Conservation (phyloP, 257 asterid genomes). For the Cruciata laevipes region DNA sequence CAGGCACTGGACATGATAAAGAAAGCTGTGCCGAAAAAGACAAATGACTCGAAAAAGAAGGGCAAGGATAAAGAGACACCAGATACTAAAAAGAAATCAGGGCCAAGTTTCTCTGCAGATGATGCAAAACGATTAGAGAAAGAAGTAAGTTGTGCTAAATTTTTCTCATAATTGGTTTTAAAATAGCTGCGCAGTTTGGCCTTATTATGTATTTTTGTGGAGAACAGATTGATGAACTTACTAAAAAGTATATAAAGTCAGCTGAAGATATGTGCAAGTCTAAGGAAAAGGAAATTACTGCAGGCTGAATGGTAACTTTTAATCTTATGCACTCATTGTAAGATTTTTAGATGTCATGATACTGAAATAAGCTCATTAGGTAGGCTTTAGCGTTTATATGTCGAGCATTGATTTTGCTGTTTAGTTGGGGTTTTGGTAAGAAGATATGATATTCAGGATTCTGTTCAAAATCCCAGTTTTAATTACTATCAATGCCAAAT, state of each 20-base stretch:
- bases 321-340: neutral
- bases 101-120: conserved; percentile 62
- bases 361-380: neutral
- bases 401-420: neutral
- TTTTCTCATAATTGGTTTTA: neutral
- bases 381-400: neutral
- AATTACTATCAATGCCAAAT: too few relatives aligned
- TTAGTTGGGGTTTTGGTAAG: neutral
- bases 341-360: neutral
- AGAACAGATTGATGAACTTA: conserved; percentile 74
- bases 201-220: conserved; percentile 3
- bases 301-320: conserved; percentile 31
- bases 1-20: conserved; percentile 80
- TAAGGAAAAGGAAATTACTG: conserved; percentile 79
- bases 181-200: neutral
- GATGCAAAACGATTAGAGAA: conserved; percentile 84
- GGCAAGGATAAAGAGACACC: conserved; percentile 49
- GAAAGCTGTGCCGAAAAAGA: conserved; percentile 66
- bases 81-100: conserved; percentile 42
- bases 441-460: neutral
- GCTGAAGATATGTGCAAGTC: conserved; percentile 97
- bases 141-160: conserved; percentile 42
- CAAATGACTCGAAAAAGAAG: conserved; percentile 50
- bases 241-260: conserved; percentile 74
- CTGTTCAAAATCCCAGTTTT: neutral